Percentiles rank a stretch among this genome's conserved stretches.
Evolutionary conservation across 768 basidiomycete genomes (phyloP).

Genomic region (Porphyrellus cyaneotinctus): DNA sequence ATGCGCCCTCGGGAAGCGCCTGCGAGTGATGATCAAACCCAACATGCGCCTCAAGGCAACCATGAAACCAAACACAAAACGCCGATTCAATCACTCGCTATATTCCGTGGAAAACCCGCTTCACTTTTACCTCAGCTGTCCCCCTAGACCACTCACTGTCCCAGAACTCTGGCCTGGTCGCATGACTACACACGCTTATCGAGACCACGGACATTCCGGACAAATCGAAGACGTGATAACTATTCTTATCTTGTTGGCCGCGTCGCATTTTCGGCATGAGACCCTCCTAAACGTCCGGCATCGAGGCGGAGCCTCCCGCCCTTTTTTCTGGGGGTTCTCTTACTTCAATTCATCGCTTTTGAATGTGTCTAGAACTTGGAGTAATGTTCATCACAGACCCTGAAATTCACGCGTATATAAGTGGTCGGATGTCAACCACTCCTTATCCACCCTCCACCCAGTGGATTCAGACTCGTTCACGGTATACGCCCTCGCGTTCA

Average conservation of each 20-base stretch:
- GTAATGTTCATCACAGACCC: slow-evolving; percentile 19
- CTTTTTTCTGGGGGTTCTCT: slow-evolving; percentile 30
- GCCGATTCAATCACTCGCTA: slow-evolving; percentile 22
- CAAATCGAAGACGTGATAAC: slow-evolving; percentile 33
- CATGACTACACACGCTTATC: slow-evolving; percentile 16
- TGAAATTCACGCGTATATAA: slow-evolving; percentile 29
- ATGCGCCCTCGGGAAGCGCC: slow-evolving; percentile 30
- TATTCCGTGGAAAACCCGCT: slow-evolving; percentile 9
- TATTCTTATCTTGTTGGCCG: slow-evolving; percentile 9
- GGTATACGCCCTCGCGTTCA: slow-evolving; percentile 16
- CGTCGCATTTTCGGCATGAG: slow-evolving; percentile 17
- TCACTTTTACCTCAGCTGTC: slow-evolving; percentile 30
- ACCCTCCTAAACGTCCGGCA: slow-evolving; percentile 19
- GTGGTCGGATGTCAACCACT: not conserved
- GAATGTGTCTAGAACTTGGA: slow-evolving; percentile 21
- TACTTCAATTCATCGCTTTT: slow-evolving; percentile 31
- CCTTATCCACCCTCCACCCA: slow-evolving; percentile 11
- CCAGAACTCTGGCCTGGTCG: slow-evolving; percentile 6
- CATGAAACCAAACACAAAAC: slow-evolving; percentile 24
- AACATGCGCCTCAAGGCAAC: slow-evolving; percentile 31
- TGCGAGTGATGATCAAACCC: slow-evolving; percentile 21
- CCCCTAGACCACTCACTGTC: slow-evolving; percentile 9
- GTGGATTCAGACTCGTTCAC: slow-evolving; percentile 8
- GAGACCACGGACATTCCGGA: slow-evolving; percentile 23
- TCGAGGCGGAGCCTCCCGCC: slow-evolving; percentile 10